Evolutionary conservation across 2,329 filamentous ascomycete genomes (phyloP), one percentile per base, ranked within the genome.

Genomic region (Bipolaris sorokiniana): DNA sequence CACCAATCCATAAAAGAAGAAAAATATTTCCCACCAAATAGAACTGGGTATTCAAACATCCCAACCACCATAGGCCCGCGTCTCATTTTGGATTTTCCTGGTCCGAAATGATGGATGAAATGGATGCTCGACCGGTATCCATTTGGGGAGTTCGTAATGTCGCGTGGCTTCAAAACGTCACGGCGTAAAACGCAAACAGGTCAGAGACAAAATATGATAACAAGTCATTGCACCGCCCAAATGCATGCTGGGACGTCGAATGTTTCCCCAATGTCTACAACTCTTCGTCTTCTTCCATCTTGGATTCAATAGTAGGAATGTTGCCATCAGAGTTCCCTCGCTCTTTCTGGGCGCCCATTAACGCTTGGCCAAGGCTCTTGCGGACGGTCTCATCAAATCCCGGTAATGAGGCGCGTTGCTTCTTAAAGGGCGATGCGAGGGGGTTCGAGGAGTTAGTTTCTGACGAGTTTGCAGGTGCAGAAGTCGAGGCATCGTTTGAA

Each of bases 341-440:
- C 52, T 75, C 74, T 54, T 76, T 70, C n/a, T 66, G 66, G 1
- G 69, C 61, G 48, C 67, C 69, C 63, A 71, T 63, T 33, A 69
- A 72, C 37, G 58, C 74, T 63, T 63, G 75, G 1, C 69, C 73
- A 0, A 77, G 52, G 50, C 72, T 76, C 66, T 73, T 75, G 50
- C 75, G 67, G 7, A 75, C 69, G 31, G 81, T 77, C 47, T 78
- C 78, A 51, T 82, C 77, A 37, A 79, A 75, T 7, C 80, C 83
- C 7, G 82, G 80, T 22, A 86, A 67, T 66, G 87, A 90, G 1
- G 88, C 84, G 34, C 90, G 83, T 56, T 90, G 88, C 71, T 88
- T 91, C 82, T 92, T 92, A 67, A 91, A 82, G 1, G 90, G 90
- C 63, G 88, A 91, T 47, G 87, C 89, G 20, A 91, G 75, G 4